A percentile compares a stretch with the other conserved stretches of the same genome.
Conservation (phyloP, 2,329 filamentous ascomycete genomes). For the Aspergillus novofumigatus region DNA sequence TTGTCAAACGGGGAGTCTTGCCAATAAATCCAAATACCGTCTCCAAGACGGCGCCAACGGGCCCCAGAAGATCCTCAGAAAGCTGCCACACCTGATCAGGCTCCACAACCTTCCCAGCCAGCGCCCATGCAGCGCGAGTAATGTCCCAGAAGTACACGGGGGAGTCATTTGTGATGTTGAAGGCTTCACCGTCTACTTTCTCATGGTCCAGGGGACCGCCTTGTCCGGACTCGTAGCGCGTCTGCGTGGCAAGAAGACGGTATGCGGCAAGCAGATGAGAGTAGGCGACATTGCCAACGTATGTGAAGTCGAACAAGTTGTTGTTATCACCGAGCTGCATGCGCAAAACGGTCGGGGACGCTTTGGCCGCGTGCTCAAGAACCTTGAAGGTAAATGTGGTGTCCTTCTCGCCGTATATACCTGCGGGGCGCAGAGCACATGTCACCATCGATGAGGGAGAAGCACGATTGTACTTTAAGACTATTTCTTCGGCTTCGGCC, state of each 20-base stretch:
- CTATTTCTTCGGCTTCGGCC: conserved; percentile 77
- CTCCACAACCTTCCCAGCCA: conserved; percentile 43
- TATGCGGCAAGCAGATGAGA: conserved; percentile 77
- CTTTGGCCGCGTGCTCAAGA: conserved; percentile 63
- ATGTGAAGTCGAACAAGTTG: conserved; percentile 69
- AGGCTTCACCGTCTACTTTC: conserved; percentile 76
- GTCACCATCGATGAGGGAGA: conserved; percentile 62
- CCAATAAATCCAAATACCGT: conserved; percentile 40
- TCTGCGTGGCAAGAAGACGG: conserved; percentile 61
- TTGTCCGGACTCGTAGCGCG: conserved; percentile 39
- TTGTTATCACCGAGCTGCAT: conserved; percentile 75
- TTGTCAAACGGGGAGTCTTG: conserved; percentile 43
- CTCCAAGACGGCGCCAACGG: conserved; percentile 42
- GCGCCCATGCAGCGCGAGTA: conserved; percentile 69
- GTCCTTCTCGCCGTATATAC: conserved; percentile 90
- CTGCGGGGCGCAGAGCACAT: conserved; percentile 76
- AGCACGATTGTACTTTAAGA: conserved; percentile 68
- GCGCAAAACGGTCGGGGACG: conserved; percentile 57
- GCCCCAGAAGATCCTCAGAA: conserved; percentile 36
- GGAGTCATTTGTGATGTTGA: conserved; percentile 85
- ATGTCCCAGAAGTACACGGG: conserved; percentile 93
- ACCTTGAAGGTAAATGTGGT: conserved; percentile 69
- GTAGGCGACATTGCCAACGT: conserved; percentile 66
- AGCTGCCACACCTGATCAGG: conserved; percentile 40
- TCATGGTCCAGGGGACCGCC: conserved; percentile 66